phyloP scores from a whole-genome alignment of 2,329 filamentous ascomycete genomes.

The Talaromyces sp. region DNA sequence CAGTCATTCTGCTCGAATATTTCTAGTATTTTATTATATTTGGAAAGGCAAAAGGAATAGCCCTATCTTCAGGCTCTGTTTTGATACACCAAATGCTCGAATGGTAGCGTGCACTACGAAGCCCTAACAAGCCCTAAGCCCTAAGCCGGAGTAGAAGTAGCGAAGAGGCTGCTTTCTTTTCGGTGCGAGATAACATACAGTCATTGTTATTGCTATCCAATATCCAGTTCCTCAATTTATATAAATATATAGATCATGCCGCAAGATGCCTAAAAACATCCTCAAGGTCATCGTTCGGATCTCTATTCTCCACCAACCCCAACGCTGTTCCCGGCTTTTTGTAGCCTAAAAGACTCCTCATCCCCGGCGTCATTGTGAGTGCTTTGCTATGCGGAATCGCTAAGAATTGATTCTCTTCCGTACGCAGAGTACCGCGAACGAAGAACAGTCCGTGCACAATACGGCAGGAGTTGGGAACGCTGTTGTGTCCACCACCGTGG shows the following conservation, averaged over 20 bases:
- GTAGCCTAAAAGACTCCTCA: constrained; percentile 36
- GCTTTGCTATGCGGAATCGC: constrained; percentile 33
- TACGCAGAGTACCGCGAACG: constrained; percentile 29
- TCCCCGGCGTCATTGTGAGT: constrained; percentile 33
- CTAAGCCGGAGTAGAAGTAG: background rate
- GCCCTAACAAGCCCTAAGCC: background rate
- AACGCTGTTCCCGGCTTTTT: constrained; percentile 33
- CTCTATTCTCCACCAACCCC: constrained; percentile 35
- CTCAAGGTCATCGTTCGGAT: constrained; percentile 23
- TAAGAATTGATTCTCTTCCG: constrained; percentile 39
- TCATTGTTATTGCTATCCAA: background rate
- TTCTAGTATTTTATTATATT: too few relatives aligned
- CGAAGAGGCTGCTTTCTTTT: background rate
- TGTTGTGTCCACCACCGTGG: constrained; percentile 37
- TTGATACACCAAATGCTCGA: too few relatives aligned
- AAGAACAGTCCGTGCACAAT: constrained; percentile 36
- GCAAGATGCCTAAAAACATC: constrained; percentile 9
- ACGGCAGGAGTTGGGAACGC: constrained; percentile 26
- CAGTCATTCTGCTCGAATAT: too few relatives aligned
- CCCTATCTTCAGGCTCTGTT: too few relatives aligned
- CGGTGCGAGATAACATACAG: background rate
- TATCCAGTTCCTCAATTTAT: background rate
- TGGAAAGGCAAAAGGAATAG: too few relatives aligned
- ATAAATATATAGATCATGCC: background rate
- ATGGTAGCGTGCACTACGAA: background rate